phyloP scores from a whole-genome alignment of 257 asterid genomes.

The Plantago elongata region DNA sequence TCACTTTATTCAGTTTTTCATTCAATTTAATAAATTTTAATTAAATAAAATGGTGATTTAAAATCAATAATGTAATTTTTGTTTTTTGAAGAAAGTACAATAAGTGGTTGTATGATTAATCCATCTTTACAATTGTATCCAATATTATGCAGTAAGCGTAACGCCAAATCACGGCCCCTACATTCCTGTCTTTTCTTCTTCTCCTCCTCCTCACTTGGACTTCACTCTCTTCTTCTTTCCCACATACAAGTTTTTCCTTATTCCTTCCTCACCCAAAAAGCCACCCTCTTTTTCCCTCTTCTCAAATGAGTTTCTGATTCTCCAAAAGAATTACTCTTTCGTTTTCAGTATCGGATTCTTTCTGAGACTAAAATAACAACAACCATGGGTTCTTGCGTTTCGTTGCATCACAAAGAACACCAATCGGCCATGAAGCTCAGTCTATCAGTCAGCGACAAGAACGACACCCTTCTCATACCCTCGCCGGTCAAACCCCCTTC shows the following conservation, averaged over 20 bases:
- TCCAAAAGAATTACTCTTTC: too few relatives aligned
- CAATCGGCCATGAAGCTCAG: conserved; percentile 39
- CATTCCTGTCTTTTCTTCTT: conserved; percentile 1
- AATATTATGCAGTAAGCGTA: conserved; percentile 25
- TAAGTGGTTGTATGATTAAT: too few relatives aligned
- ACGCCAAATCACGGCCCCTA: conserved; percentile 23
- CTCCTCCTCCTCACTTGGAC: conserved; percentile 21
- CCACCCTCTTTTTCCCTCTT: neutral
- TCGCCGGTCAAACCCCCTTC: conserved; percentile 50
- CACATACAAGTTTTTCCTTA: conserved; percentile 1
- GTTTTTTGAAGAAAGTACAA: too few relatives aligned
- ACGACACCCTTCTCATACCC: conserved; percentile 26
- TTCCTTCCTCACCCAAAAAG: conserved; percentile 5
- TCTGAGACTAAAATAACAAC: neutral
- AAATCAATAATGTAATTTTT: too few relatives aligned
- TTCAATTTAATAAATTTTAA: too few relatives aligned
- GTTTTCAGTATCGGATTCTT: neutral
- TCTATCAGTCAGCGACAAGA: conserved; percentile 34
- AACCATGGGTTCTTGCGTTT: conserved; percentile 40
- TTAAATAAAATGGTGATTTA: too few relatives aligned
- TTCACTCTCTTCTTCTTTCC: conserved; percentile 15
- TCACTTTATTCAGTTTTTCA: too few relatives aligned
- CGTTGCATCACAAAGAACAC: conserved; percentile 24
- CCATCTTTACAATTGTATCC: conserved; percentile 23
- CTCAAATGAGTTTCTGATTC: neutral